phyloP scores from a whole-genome alignment of 164 flowering plant species.

The Saururus chinensis region DNA sequence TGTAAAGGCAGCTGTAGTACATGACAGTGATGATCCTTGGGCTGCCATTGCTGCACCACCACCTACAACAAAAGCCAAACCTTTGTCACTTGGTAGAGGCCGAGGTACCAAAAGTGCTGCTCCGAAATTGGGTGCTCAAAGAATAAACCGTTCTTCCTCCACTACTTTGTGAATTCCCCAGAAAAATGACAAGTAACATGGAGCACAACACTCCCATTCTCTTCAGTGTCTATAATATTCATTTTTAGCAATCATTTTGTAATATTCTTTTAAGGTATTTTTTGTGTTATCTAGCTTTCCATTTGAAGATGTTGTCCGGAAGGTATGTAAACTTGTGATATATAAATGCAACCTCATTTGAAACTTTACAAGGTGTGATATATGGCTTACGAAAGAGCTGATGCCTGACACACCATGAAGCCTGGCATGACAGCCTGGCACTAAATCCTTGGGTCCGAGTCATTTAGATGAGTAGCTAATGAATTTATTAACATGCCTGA shows the following conservation, averaged over 20 bases:
- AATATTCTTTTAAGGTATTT: not conserved
- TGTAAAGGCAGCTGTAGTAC: slow-evolving; percentile 18
- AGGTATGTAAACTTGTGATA: too few relatives aligned
- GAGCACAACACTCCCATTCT: not conserved
- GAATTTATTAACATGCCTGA: too few relatives aligned
- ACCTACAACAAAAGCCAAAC: slow-evolving; percentile 72
- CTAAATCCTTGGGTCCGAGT: too few relatives aligned
- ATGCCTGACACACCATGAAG: too few relatives aligned
- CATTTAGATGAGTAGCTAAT: too few relatives aligned
- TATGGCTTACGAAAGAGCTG: too few relatives aligned
- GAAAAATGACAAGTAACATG: not conserved
- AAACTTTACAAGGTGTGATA: too few relatives aligned
- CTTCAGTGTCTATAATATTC: not conserved
- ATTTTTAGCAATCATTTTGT: not conserved
- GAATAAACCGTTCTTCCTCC: slow-evolving; percentile 71
- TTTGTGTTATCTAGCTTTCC: not conserved
- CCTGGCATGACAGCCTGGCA: too few relatives aligned
- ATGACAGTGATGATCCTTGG: slow-evolving; percentile 63
- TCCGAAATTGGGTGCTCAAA: slow-evolving; percentile 72
- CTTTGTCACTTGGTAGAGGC: slow-evolving; percentile 63
- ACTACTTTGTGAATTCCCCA: slow-evolving; percentile 32
- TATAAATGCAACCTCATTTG: too few relatives aligned
- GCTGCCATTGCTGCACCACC: slow-evolving; percentile 95
- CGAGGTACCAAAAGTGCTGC: slow-evolving; percentile 52
- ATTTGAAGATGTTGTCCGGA: too few relatives aligned